These are phyloP conservation scores for Drosera spatulata DNA, from an alignment of 179 eudicot species.

Conservation along the genomic window DNA sequence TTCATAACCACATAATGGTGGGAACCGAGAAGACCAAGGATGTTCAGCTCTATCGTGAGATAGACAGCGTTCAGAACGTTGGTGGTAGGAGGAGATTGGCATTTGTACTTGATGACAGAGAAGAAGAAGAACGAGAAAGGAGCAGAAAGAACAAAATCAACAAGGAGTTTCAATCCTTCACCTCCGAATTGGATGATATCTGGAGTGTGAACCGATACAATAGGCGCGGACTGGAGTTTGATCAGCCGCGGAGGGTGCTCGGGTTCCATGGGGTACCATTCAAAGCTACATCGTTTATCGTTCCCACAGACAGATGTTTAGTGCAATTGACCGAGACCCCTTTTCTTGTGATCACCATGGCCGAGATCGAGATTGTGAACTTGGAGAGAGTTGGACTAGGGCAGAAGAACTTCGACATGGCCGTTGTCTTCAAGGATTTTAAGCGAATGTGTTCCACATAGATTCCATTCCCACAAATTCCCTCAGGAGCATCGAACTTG, in stretches of 20 bases:
- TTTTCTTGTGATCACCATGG: slow-evolving; percentile 53
- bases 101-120: slow-evolving; percentile 87
- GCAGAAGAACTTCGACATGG: slow-evolving; percentile 90
- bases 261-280: slow-evolving; percentile 90
- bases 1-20: slow-evolving; percentile 88
- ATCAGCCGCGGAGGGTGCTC: slow-evolving; percentile 85
- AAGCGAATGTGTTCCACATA: slow-evolving; percentile 70
- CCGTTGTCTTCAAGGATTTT: slow-evolving; percentile 81
- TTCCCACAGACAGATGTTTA: slow-evolving; percentile 78
- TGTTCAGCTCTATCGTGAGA: slow-evolving; percentile 81
- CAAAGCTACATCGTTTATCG: slow-evolving; percentile 76
- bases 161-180: slow-evolving; percentile 66
- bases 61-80: slow-evolving; percentile 78
- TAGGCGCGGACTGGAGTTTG: slow-evolving; percentile 64
- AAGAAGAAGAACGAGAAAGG: slow-evolving; percentile 87
- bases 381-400: slow-evolving; percentile 81
- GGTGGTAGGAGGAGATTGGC: slow-evolving; percentile 79
- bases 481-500: slow-evolving; percentile 72
- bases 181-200: slow-evolving; percentile 69
- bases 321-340: slow-evolving; percentile 82
- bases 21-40: slow-evolving; percentile 88
- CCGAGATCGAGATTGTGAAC: slow-evolving; percentile 82
- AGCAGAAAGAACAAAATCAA: slow-evolving; percentile 78
- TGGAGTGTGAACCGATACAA: slow-evolving; percentile 82
- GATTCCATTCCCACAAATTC: slow-evolving; percentile 78